These are phyloP conservation scores for Boletus sensibilis DNA, from an alignment of 768 basidiomycete species.

Conservation along the genomic window DNA sequence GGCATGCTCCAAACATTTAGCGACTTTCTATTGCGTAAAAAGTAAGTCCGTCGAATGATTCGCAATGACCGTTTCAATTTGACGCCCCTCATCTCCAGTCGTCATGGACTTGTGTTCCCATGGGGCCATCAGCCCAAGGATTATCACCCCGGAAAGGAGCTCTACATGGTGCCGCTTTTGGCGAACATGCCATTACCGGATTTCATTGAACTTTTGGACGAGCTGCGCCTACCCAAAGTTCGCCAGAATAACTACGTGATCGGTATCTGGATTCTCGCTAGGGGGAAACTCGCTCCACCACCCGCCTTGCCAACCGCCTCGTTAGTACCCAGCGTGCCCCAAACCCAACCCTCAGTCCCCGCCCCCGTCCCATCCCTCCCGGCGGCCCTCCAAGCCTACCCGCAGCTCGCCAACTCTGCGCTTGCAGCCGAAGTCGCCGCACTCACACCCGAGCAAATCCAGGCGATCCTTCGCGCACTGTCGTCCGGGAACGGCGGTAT, in stretches of 20 bases:
- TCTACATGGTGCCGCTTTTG: conserved; percentile 80
- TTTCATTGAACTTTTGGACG: conserved; percentile 79
- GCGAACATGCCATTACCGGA: conserved; percentile 72
- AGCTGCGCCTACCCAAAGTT: conserved; percentile 63
- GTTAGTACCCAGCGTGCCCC: conserved; percentile 11
- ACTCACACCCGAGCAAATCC: conserved; percentile 75
- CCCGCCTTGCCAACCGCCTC: conserved; percentile 26
- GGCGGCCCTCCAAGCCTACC: conserved; percentile 30
- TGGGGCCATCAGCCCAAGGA: conserved; percentile 79
- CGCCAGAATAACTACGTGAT: conserved; percentile 69
- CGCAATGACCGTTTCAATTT: conserved; percentile 10
- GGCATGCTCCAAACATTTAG: conserved; percentile 56
- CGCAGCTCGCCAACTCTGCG: conserved; percentile 45
- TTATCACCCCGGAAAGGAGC: conserved; percentile 73
- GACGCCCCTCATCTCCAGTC: conserved; percentile 44
- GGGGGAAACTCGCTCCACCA: conserved; percentile 66
- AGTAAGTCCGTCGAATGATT: conserved; percentile 44
- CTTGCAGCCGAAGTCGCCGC: conserved; percentile 72
- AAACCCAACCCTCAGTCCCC: conserved; percentile 16
- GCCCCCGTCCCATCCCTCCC: conserved; percentile 18
- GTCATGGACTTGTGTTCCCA: conserved; percentile 83
- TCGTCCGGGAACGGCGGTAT: conserved; percentile 40
- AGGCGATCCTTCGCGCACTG: conserved; percentile 61
- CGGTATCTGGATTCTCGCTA: conserved; percentile 83
- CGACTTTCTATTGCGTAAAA: conserved; percentile 69